phyloP scores from a whole-genome alignment of 2,329 filamentous ascomycete genomes.

The Ophiostoma populinum region DNA sequence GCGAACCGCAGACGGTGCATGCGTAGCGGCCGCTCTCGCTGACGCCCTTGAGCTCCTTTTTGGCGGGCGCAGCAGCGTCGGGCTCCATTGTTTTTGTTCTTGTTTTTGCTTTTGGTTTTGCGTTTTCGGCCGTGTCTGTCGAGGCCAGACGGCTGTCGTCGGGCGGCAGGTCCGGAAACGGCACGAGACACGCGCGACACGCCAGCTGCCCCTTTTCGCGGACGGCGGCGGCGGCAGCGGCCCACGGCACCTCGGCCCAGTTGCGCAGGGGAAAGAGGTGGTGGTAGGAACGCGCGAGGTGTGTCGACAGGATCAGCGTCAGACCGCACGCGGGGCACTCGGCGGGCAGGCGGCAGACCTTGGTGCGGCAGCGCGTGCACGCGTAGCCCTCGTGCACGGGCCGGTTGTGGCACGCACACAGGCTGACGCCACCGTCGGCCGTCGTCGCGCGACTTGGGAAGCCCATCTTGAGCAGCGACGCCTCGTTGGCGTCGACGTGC shows the following conservation, averaged over 20 bases:
- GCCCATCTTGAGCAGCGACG: constrained; percentile 85
- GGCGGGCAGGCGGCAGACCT: constrained; percentile 77
- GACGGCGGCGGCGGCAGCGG: constrained; percentile 38
- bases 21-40: constrained; percentile 80
- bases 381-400: constrained; percentile 72
- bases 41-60: constrained; percentile 38
- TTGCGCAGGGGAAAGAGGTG: constrained; percentile 81
- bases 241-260: constrained; percentile 82
- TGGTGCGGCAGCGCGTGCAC: constrained; percentile 74
- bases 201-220: constrained; percentile 20
- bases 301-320: constrained; percentile 85
- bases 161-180: constrained; percentile 42
- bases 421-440: constrained; percentile 47
- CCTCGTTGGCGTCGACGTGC: constrained; percentile 15
- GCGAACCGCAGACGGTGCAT: constrained; percentile 69
- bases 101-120: constrained; percentile 2
- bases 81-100: background rate
- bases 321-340: constrained; percentile 85
- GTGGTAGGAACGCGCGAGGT: constrained; percentile 83
- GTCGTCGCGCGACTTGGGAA: constrained; percentile 70
- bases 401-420: constrained; percentile 82
- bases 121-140: background rate
- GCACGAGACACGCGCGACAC: constrained; percentile 62
- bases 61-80: constrained; percentile 6
- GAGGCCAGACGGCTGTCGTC: constrained; percentile 5